phyloP scores from a whole-genome alignment of 2,329 filamentous ascomycete genomes.

The Aschersonia sp. region DNA sequence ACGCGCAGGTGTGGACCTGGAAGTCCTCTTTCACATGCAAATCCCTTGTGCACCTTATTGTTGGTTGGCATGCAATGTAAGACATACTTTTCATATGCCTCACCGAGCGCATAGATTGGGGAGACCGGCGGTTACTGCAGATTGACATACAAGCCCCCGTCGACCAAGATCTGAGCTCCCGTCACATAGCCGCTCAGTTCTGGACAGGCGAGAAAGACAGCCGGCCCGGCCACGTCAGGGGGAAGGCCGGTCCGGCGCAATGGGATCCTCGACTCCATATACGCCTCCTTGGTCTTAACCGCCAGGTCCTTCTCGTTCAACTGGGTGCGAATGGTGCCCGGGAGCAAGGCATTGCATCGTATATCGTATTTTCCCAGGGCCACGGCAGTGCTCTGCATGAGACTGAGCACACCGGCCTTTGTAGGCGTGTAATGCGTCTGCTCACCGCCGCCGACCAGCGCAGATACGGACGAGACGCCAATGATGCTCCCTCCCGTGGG shows the following conservation, averaged over 20 bases:
- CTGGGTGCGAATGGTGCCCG: constrained; percentile 73
- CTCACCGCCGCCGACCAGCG: constrained; percentile 61
- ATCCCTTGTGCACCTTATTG: no score
- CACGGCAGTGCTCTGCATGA: constrained; percentile 75
- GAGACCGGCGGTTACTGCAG: constrained; percentile 41
- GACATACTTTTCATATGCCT: no score
- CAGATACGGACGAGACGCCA: constrained; percentile 57
- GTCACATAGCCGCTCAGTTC: constrained; percentile 70
- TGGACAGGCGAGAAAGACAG: constrained; percentile 71
- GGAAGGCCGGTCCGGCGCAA: constrained; percentile 60
- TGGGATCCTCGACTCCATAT: constrained; percentile 74
- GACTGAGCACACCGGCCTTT: constrained; percentile 65
- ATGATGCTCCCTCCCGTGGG: constrained; percentile 68
- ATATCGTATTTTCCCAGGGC: constrained; percentile 65
- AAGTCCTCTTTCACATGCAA: no score
- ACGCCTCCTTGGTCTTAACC: constrained; percentile 55
- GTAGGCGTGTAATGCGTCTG: constrained; percentile 84
- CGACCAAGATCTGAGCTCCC: constrained; percentile 71
- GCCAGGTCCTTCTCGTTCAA: constrained; percentile 70
- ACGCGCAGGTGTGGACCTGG: no score
- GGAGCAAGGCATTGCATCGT: constrained; percentile 70
- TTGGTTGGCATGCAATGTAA: no score
- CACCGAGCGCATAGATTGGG: background rate
- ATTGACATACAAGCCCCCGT: constrained; percentile 84
- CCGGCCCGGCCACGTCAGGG: constrained; percentile 66